A percentile compares a stretch with the other conserved stretches of the same genome.
Evolutionary conservation across 371 early-diverging fungal genomes (phyloP).

Genomic region (Smittium culicis): DNA sequence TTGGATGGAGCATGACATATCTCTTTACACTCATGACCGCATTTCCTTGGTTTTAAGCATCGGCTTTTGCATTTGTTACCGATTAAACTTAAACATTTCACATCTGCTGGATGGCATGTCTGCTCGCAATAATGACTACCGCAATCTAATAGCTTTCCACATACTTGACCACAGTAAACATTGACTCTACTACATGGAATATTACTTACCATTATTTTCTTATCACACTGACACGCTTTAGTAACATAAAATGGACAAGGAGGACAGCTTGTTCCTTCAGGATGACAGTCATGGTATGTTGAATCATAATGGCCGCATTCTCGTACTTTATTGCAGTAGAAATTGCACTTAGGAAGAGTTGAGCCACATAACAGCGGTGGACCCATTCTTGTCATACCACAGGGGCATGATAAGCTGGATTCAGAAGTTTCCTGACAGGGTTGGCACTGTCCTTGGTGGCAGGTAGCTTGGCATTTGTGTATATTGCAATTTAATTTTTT

Average conservation of each 20-base stretch:
- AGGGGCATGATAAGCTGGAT: constrained; percentile 54
- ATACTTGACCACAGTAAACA: constrained; percentile 53
- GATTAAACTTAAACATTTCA: constrained; percentile 35
- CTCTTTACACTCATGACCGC: constrained; percentile 51
- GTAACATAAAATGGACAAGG: constrained; percentile 53
- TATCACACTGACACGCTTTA: constrained; percentile 56
- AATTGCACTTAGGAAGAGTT: constrained; percentile 45
- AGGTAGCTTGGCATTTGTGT: constrained; percentile 48
- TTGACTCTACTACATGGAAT: constrained; percentile 53
- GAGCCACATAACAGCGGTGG: constrained; percentile 67
- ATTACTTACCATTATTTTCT: constrained; percentile 40
- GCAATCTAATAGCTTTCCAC: constrained; percentile 45
- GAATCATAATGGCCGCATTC: constrained; percentile 55
- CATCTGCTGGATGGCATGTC: constrained; percentile 48
- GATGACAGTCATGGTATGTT: constrained; percentile 56
- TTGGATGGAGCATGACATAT: constrained; percentile 44
- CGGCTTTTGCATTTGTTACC: constrained; percentile 40
- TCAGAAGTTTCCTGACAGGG: constrained; percentile 54
- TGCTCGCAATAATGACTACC: constrained; percentile 53
- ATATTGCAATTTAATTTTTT: constrained; percentile 46
- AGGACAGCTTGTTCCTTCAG: constrained; percentile 53
- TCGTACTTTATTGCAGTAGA: constrained; percentile 45
- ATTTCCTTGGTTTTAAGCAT: constrained; percentile 48
- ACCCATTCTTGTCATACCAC: constrained; percentile 52
- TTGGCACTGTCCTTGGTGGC: constrained; percentile 55